Evolutionary conservation across 2,329 filamentous ascomycete genomes (phyloP).

Genomic region (Ceratocystis albifundus): DNA sequence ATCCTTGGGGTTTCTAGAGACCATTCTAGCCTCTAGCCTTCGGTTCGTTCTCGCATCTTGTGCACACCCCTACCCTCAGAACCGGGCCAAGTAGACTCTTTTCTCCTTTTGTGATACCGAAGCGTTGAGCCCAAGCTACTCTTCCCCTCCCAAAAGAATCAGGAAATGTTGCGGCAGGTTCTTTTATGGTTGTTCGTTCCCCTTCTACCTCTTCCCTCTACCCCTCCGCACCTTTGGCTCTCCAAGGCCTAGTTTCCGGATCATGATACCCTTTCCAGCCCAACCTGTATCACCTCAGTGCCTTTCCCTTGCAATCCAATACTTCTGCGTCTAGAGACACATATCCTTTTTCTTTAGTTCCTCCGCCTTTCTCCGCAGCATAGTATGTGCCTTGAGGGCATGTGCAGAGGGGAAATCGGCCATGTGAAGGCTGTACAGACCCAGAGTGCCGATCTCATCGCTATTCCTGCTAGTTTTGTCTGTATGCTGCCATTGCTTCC

Average conservation of each 20-base stretch:
- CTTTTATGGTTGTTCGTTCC: neutral
- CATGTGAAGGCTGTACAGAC: neutral
- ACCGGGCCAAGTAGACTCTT: neutral
- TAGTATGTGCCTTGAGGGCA: neutral
- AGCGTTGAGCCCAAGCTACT: neutral
- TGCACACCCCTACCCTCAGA: neutral
- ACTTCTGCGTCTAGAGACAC: neutral
- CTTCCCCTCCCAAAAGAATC: neutral
- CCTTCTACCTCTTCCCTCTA: neutral
- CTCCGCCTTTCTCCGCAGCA: neutral
- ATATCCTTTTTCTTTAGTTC: neutral
- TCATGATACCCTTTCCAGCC: neutral
- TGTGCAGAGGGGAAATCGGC: neutral
- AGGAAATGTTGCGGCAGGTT: neutral
- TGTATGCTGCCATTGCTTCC: constrained; percentile 1
- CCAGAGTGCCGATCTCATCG: neutral
- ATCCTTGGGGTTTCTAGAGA: neutral
- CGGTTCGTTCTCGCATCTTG: neutral
- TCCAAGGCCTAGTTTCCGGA: neutral
- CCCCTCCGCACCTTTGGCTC: neutral
- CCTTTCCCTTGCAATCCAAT: neutral
- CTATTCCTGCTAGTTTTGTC: constrained; percentile 1
- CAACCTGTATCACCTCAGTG: neutral
- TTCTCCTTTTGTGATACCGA: neutral
- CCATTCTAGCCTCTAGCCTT: neutral